These are phyloP conservation scores for Trypethelium eluteriae DNA, from an alignment of 495 filamentous ascomycete species.

Conservation along the genomic window DNA sequence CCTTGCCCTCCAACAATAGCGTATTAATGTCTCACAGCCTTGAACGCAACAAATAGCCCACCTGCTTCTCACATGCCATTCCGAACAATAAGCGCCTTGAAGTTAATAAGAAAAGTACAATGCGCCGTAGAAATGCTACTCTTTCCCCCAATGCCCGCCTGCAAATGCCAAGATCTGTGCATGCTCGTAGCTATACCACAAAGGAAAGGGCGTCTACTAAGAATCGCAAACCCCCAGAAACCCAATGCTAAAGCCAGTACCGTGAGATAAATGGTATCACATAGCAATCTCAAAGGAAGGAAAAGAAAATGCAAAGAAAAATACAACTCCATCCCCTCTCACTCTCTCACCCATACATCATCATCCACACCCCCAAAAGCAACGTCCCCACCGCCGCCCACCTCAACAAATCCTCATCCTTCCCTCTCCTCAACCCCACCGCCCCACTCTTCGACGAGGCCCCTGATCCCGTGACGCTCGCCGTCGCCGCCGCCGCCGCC, in stretches of 20 bases:
- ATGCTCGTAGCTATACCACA: not conserved
- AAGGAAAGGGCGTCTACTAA: not conserved
- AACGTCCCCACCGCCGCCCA: not conserved
- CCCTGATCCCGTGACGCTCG: not conserved
- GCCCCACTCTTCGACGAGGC: not conserved
- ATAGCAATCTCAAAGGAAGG: not conserved
- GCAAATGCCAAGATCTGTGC: not conserved
- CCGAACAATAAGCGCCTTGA: not conserved
- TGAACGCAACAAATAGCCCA: not conserved
- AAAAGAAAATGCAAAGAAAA: not conserved
- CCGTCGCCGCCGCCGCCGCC: slow-evolving; percentile 16
- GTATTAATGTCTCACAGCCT: not conserved
- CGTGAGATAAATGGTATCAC: not conserved
- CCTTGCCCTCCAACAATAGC: not conserved
- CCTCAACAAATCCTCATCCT: not conserved
- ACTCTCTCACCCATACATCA: not conserved
- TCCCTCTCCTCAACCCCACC: not conserved
- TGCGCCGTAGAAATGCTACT: slow-evolving; percentile 1
- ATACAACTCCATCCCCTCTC: not conserved
- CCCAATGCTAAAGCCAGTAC: not conserved
- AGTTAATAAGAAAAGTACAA: not conserved
- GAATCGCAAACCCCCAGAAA: not conserved
- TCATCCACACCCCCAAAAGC: not conserved
- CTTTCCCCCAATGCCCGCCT: not conserved
- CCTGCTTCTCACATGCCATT: too few relatives aligned